Evolutionary conservation across 805 yeast genomes (phyloP).

Genomic region (Kodamaea kakaduensis): DNA sequence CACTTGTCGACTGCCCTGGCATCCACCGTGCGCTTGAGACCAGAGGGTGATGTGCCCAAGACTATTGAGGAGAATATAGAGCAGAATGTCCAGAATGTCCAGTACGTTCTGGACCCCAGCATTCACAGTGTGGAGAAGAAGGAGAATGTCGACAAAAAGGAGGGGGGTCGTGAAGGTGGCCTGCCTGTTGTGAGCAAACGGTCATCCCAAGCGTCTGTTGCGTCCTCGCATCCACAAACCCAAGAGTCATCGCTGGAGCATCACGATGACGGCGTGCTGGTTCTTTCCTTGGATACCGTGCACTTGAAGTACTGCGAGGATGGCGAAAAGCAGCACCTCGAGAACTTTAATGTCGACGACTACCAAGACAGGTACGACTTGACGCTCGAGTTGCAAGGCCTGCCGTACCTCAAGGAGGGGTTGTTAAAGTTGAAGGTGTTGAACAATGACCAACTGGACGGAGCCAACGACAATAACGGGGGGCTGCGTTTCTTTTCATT

Average conservation of each 20-base stretch:
- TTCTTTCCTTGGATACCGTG: conserved; percentile 35
- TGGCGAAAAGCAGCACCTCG: conserved; percentile 20
- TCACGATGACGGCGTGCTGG: conserved; percentile 31
- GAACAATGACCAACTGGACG: conserved; percentile 37
- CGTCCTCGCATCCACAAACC: conserved; percentile 20
- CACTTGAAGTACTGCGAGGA: conserved; percentile 16
- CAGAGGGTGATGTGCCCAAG: conserved; percentile 2
- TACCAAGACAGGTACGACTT: conserved; percentile 52
- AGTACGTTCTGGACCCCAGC: too few relatives aligned
- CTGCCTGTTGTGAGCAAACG: conserved; percentile 21
- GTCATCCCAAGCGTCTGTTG: conserved; percentile 32
- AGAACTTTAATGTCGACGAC: conserved; percentile 36
- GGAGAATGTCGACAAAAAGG: too few relatives aligned
- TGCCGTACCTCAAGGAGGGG: conserved; percentile 80
- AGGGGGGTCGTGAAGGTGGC: too few relatives aligned
- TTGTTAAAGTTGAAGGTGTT: conserved; percentile 42
- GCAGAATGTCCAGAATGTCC: too few relatives aligned
- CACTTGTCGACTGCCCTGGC: conserved; percentile 8
- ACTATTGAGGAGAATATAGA: background rate
- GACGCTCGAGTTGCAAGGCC: conserved; percentile 61
- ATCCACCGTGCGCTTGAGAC: conserved; percentile 5
- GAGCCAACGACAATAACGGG: conserved; percentile 12
- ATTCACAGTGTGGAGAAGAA: too few relatives aligned
- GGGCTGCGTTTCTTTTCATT: conserved; percentile 24
- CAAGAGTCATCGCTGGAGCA: background rate